Base-by-base conservation (phyloP, 2,329 filamentous ascomycete genomes). In the Thelonectria blattea region DNA sequence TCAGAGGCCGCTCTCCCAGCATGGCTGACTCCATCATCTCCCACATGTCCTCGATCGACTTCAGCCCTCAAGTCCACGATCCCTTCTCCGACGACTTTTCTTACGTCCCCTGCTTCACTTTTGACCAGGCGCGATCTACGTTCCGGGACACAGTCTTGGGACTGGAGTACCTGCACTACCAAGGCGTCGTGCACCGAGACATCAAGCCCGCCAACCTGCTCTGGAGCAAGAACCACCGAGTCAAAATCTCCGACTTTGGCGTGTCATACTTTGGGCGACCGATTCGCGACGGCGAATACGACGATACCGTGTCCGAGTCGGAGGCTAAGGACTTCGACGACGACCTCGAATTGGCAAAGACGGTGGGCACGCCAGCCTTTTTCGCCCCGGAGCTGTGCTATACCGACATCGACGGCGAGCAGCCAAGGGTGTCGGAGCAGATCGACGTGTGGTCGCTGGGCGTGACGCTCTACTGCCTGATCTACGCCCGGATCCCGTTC, bases 191-290 rank as follows among this genome's bases (percentile, higher is more conserved):
- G 24, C 91, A 94, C 71, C 87, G 91, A 51, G 91, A 94, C 71
- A 93, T 94, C 75, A 94, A 93, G 73, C 91, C 91, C 1, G 93
- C 94, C 39, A 98, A 98, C 73, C 83, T 99, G 7, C 82, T 99
- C 7, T 93, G 94, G 81, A 96, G 92, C 52, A 88, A 81, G 68
- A 90, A 93, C 65, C 88, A 93, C 68, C 88, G 90, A 14, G 92
- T 97, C 72, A 99, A 99, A 81, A 99, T 99, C 62, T 98, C 95
- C 5, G 95, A 99, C 73, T 99, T 99, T 79, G 95, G 95, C 32
- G 95, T 99, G 1, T 99, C 95, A 1, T 99, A 98, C 75, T 92
- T 99, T 64, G 95, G 95, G 27, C 88, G 92, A 52, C 92, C 92
- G 1, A 91, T 93, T 59, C 85, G 91, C 41, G 92, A 96, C 48